Base-by-base conservation (phyloP, 768 basidiomycete species). In the Stropharia rugosoannulata region DNA sequence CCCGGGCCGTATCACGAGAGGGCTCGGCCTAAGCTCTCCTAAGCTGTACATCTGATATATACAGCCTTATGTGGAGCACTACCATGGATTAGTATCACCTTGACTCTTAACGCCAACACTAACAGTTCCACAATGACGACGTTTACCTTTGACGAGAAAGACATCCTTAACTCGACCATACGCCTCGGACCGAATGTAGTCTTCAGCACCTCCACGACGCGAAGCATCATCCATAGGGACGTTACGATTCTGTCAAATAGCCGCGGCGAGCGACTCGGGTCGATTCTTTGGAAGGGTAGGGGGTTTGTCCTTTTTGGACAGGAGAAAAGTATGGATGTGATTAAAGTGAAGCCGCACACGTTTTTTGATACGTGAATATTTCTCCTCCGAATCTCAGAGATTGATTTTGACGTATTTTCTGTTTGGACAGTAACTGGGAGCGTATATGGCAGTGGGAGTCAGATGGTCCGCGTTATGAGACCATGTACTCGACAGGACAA, bases 401-500 rank as follows among this genome's bases (percentile, higher is more conserved):
- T 22, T n/a, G 22, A 1, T 19, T 9, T 9, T 42, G n/a, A 10
- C 22, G 12, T 2, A 4, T 43, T 18, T 4, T 9, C 6, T n/a
- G n/a, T 12, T 11, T 43, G 8, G 7, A 5, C 16, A 43, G 42
- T 16, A 29, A 29, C 22, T 46, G 19, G 19, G 22, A 46, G 45
- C 45, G 45, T 25, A 29, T 46, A 46, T 46, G 45, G 45, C 45
- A 46, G n/a, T 46, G 45, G 45, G 45, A 46, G 7, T 15, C 45
- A 13, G 27, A 18, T 11, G 45, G 45, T n/a, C 45, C 22, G n/a
- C 45, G 45, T 12, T 46, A 46, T 22, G 45, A 46, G 27, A 29
- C 29, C 11, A 8, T 3, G 15, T 46, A 22, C 25, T 10, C 15
- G 22, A 13, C 13, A 25, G 16, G 22, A 5, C 45, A 32, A 13